phyloP scores from a whole-genome alignment of 768 basidiomycete species.

The Kwoniella botswanensis region DNA sequence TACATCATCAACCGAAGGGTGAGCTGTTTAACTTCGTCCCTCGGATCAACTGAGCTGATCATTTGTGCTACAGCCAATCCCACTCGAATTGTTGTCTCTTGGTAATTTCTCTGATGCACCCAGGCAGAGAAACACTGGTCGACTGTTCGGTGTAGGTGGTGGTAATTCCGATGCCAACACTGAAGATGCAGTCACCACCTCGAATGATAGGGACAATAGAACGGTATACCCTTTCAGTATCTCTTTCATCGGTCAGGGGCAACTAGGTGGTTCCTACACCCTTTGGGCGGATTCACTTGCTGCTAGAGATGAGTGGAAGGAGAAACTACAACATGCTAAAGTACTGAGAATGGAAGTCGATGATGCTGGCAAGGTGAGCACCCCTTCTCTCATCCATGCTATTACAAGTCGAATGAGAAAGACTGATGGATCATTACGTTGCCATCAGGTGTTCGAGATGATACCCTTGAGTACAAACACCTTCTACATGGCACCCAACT shows the following conservation, averaged over 20 bases:
- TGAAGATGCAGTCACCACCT: slow-evolving; percentile 28
- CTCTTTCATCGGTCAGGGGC: slow-evolving; percentile 80
- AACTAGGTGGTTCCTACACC: slow-evolving; percentile 76
- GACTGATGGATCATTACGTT: not conserved
- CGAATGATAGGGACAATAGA: slow-evolving; percentile 65
- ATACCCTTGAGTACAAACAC: slow-evolving; percentile 87
- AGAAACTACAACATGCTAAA: slow-evolving; percentile 85
- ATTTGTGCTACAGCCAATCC: slow-evolving; percentile 71
- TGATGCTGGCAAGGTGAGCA: slow-evolving; percentile 77
- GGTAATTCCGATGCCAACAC: slow-evolving; percentile 60
- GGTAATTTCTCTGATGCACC: slow-evolving; percentile 81
- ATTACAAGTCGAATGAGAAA: not conserved
- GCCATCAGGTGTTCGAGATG: slow-evolving; percentile 76
- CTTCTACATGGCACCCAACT: slow-evolving; percentile 75
- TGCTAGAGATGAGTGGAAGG: slow-evolving; percentile 82
- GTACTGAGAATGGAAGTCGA: slow-evolving; percentile 82
- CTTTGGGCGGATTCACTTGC: slow-evolving; percentile 82
- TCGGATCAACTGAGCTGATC: too few species aligned
- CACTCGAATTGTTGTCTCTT: slow-evolving; percentile 84
- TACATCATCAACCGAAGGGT: slow-evolving; percentile 48
- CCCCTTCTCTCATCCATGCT: not conserved
- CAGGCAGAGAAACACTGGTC: slow-evolving; percentile 71
- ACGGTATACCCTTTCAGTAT: slow-evolving; percentile 86
- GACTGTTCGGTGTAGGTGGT: slow-evolving; percentile 55
- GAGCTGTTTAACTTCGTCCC: slow-evolving; percentile 21